A percentile compares a stretch with the other conserved stretches of the same genome.
Conservation (phyloP, 2,329 filamentous ascomycete genomes). For the Diaporthe eres region DNA sequence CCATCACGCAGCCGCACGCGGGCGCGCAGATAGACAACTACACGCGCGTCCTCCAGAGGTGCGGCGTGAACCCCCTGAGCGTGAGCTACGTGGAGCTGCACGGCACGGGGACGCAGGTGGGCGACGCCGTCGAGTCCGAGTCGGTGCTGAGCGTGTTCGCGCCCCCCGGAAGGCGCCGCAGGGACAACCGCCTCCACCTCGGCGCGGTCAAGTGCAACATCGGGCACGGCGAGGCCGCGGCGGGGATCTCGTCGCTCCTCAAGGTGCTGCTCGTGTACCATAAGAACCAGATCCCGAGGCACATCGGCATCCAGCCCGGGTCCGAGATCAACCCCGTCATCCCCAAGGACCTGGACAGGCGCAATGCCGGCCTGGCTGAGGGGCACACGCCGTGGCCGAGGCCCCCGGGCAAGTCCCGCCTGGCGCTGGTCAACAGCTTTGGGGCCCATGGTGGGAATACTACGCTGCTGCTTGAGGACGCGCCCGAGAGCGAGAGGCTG, state of each 20-base stretch:
- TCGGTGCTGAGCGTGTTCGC: slow-evolving; percentile 73
- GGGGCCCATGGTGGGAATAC: not conserved
- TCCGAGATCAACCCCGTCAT: not conserved
- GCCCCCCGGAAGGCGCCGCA: slow-evolving; percentile 60
- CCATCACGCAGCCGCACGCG: slow-evolving; percentile 79
- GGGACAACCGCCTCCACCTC: slow-evolving; percentile 51
- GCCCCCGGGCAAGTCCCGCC: not conserved
- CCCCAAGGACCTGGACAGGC: too few relatives aligned
- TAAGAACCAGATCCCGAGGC: not conserved
- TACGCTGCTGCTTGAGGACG: too few relatives aligned
- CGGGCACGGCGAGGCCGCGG: too few relatives aligned
- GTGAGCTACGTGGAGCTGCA: slow-evolving; percentile 79
- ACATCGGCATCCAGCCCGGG: not conserved
- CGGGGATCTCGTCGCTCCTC: not conserved
- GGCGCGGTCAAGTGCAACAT: slow-evolving; percentile 51
- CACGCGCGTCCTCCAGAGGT: slow-evolving; percentile 64
- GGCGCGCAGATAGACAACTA: slow-evolving; percentile 74
- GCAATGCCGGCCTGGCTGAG: not conserved
- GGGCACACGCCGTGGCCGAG: slow-evolving; percentile 15
- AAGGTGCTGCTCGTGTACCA: not conserved
- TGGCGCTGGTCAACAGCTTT: slow-evolving; percentile 21
- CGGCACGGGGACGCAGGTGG: slow-evolving; percentile 79
- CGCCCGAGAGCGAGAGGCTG: too few relatives aligned
- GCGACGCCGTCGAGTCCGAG: slow-evolving; percentile 74
- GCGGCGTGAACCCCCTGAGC: slow-evolving; percentile 64